These are phyloP conservation scores for Phytophthora melonis DNA, from an alignment of 352 stramenopile genomes.

Conservation along the genomic window DNA sequence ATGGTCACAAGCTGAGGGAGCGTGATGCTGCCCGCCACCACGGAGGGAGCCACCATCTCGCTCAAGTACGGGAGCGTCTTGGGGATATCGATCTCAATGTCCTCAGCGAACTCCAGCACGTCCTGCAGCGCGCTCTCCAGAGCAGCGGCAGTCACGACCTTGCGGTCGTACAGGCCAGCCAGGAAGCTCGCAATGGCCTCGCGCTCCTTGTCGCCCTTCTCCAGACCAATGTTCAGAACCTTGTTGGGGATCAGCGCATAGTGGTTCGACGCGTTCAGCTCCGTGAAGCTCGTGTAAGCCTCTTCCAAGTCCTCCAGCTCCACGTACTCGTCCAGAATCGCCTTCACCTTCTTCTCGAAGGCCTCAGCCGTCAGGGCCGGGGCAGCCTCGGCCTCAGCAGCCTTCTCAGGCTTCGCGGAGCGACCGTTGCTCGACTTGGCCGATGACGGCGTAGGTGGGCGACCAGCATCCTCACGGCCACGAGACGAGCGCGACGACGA, in stretches of 20 bases:
- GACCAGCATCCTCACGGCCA: slow-evolving; percentile 31
- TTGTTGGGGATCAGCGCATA: slow-evolving; percentile 61
- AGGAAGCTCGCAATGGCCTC: slow-evolving; percentile 63
- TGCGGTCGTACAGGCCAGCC: slow-evolving; percentile 54
- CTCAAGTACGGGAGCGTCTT: slow-evolving; percentile 74
- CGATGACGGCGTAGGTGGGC: slow-evolving; percentile 50
- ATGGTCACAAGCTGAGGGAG: slow-evolving; percentile 55
- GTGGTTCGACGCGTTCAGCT: slow-evolving; percentile 62
- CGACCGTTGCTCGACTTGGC: slow-evolving; percentile 33
- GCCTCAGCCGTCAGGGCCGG: slow-evolving; percentile 52
- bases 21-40: slow-evolving; percentile 53
- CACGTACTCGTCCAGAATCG: slow-evolving; percentile 89
- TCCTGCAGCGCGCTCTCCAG: slow-evolving; percentile 58
- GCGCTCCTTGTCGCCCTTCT: slow-evolving; percentile 77
- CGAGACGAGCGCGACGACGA: slow-evolving; percentile 36
- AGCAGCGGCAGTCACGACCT: slow-evolving; percentile 55
- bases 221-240: slow-evolving; percentile 71
- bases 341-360: slow-evolving; percentile 89
- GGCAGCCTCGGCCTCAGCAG: slow-evolving; percentile 25
- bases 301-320: slow-evolving; percentile 89
- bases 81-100: slow-evolving; percentile 87
- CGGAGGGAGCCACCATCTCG: slow-evolving; percentile 74
- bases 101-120: slow-evolving; percentile 78
- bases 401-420: slow-evolving; percentile 25
- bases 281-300: slow-evolving; percentile 56